Base-by-base conservation (phyloP, 345 rosid species). In the Sonneratia alba region DNA sequence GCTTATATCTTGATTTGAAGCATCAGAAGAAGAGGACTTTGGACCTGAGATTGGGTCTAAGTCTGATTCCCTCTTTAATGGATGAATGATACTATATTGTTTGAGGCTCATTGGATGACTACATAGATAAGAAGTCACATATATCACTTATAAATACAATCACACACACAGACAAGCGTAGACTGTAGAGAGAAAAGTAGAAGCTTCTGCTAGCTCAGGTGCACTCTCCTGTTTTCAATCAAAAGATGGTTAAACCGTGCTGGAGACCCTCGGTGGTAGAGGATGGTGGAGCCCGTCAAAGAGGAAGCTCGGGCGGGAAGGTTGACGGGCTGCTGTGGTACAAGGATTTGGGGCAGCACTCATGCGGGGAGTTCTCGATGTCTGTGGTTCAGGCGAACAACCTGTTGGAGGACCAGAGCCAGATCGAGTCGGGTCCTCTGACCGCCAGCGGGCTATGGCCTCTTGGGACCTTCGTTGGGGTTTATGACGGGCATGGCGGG, bases 401-500 rank as follows among this genome's bases (percentile, higher is more conserved):
- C 76, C 63, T 67, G 40, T 59, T 91, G 82, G 97, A 93, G 79
- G 96, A 93, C 79, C 97, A 86, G 70, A 85, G 92, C 84, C 98
- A 89, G 77, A 79, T 93, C 42, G 97, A 93, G 83, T 91, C 93
- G 72, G 98, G 96, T n/a, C 83, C 86, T 1, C 68, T 90, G 76
- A 77, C 80, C 70, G 82, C 76, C 67, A 77, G 15, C 8, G 70
- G 76, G 68, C 77, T 83, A 0, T 81, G 85, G 70, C 83, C 90
- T 70, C 84, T 70, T 4, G 97, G 93, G 32, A 89, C 93, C 10
- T 89, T 89, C 36, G 73, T 89, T 47, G 95, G 98, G 4, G 83
- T 93, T 1, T 86, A 90, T 57, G 98, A 93, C 82, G 98, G 98
- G 8, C 98, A 90, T 78, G 97, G 86, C 69, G 98, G 98, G 55